Evolutionary conservation across 768 basidiomycete species (phyloP).

Genomic region (Rubroboletus satanas): DNA sequence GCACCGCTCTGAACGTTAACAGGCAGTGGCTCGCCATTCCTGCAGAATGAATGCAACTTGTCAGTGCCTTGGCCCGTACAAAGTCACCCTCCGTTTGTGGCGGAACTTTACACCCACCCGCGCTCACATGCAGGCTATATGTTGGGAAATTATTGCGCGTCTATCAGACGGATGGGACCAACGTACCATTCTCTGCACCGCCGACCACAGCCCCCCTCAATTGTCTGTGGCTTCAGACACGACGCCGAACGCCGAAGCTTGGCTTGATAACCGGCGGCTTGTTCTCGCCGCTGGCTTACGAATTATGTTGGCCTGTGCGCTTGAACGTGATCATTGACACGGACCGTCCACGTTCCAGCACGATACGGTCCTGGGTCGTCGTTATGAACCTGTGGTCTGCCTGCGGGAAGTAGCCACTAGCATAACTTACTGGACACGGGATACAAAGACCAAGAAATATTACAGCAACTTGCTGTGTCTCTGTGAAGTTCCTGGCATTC

Average conservation of each 20-base stretch:
- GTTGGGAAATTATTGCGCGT: constrained; percentile 3
- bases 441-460: not conserved
- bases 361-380: not conserved
- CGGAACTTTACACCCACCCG: constrained; percentile 14
- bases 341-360: not conserved
- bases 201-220: constrained; percentile 14
- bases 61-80: constrained; percentile 19
- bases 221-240: not conserved
- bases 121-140: not conserved
- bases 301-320: not conserved
- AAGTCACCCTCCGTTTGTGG: constrained; percentile 16
- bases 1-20: constrained; percentile 17
- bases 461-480: constrained; percentile 4
- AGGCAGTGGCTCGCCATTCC: constrained; percentile 20
- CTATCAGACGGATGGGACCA: constrained; percentile 5
- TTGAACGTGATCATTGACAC: not conserved
- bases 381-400: not conserved
- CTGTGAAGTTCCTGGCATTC: not conserved
- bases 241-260: not conserved
- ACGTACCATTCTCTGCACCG: constrained; percentile 13
- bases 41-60: constrained; percentile 21
- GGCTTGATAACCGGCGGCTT: not conserved
- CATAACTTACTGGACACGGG: not conserved
- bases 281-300: not conserved
- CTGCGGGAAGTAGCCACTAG: not conserved